Percentiles rank a stretch among this genome's conserved stretches.
phyloP scores from a whole-genome alignment of 2,329 filamentous ascomycete genomes.

The Pezicula neosporulosa region DNA sequence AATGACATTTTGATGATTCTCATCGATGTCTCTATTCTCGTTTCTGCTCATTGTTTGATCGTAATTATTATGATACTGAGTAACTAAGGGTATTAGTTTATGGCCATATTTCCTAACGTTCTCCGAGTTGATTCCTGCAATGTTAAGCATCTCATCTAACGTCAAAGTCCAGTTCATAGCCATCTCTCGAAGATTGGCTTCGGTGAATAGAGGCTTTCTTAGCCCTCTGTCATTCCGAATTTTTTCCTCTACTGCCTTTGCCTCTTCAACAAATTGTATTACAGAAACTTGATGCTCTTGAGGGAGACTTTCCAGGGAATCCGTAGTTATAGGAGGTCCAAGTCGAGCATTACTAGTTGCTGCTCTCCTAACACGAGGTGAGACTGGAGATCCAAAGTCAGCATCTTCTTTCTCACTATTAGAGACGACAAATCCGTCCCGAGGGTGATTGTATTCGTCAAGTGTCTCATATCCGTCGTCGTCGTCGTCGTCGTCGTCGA shows the following conservation, averaged over 20 bases:
- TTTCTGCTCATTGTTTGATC: constrained; percentile 41
- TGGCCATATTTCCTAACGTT: constrained; percentile 61
- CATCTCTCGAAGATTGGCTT: constrained; percentile 70
- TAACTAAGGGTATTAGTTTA: constrained; percentile 57
- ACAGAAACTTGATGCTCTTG: constrained; percentile 62
- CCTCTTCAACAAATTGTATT: constrained; percentile 61
- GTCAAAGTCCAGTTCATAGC: constrained; percentile 64
- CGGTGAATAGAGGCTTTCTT: constrained; percentile 60
- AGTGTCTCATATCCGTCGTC: constrained; percentile 24
- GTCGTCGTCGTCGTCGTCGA: constrained; percentile 35
- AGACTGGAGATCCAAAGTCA: constrained; percentile 31
- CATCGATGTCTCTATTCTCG: constrained; percentile 23
- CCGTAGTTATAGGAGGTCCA: constrained; percentile 56
- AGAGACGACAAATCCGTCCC: constrained; percentile 46
- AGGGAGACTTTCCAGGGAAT: constrained; percentile 50
- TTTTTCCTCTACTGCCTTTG: constrained; percentile 55
- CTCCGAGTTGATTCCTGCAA: constrained; percentile 59
- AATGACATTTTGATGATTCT: constrained; percentile 42
- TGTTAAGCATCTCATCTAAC: constrained; percentile 57
- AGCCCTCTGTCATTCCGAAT: constrained; percentile 58
- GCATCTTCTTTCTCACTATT: constrained; percentile 30
- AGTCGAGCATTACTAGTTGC: constrained; percentile 33
- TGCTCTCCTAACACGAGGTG: constrained; percentile 15
- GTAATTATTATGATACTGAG: constrained; percentile 43
- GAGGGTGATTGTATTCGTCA: constrained; percentile 20